Base-by-base conservation (phyloP, 441 rosid species). In the Metrosideros polymorpha region DNA sequence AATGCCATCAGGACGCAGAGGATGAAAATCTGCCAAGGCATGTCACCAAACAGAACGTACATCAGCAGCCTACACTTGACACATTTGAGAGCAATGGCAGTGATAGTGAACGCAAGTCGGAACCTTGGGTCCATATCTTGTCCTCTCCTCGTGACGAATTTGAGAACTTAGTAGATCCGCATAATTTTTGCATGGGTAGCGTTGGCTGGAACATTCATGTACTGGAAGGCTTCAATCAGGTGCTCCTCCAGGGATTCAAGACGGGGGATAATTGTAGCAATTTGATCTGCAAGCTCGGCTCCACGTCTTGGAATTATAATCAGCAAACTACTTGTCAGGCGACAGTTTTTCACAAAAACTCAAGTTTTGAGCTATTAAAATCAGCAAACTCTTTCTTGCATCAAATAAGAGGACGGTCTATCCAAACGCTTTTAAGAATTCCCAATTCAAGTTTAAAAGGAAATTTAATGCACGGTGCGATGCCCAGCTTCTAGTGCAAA, bases 41-140 rank as follows among this genome's bases (percentile, higher is more conserved):
- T 35, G 45, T 66, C 27, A 35, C 27, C 77, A 35, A 66, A 14
- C 6, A 66, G 9, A 66, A 66, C 19, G 7, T 19, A 66, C 0
- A 66, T 66, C 0, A 5, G 4, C 4, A 18, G 8, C 18, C 7
- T 19, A 6, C 27, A 35, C 1, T 2, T 0, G 15, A 66, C 14
- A 2, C 77, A 19, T 35, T 7, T 7, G 0, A 35, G 45, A 66
- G 12, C 45, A 19, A 35, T 10, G 0, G 14, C 12, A 1, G 0
- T 9, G 45, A 35, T 14, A 22, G 45, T 27, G 3, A 9, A 35
- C 0, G 2, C 45, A 66, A 35, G 1, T 66, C 0, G 77, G 45
- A 66, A 19, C 45, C 45, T 19, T 1, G 15, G 0, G 77, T 7
- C 7, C 12, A 0, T 66, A 35, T 19, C 77, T 35, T 32, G 45